These are phyloP conservation scores for Madurella mycetomatis DNA, from an alignment of 2,329 filamentous ascomycete species.

Conservation along the genomic window DNA sequence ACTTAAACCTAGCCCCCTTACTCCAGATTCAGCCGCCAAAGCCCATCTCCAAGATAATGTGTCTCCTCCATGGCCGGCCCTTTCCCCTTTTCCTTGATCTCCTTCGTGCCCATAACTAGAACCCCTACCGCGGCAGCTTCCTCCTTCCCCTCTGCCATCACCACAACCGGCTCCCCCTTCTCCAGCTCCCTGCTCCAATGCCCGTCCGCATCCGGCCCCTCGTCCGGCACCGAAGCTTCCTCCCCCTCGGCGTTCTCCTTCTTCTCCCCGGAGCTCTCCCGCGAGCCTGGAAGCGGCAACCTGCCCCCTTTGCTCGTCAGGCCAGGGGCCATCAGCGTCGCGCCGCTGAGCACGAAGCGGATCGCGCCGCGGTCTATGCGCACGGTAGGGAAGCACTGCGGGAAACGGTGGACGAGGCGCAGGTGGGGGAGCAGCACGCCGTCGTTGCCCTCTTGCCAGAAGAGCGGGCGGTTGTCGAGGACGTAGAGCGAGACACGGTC, in stretches of 20 bases:
- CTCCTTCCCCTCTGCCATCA: conserved; percentile 90
- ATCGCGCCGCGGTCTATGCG: conserved; percentile 95
- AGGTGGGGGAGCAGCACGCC: conserved; percentile 82
- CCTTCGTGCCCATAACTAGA: conserved; percentile 77
- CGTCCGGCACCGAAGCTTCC: conserved; percentile 34
- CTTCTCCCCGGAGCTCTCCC: conserved; percentile 25
- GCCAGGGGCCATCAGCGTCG: conserved; percentile 93
- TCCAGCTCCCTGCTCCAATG: conserved; percentile 64
- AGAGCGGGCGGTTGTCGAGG: conserved; percentile 71
- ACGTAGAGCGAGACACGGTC: conserved; percentile 88
- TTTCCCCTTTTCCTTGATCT: conserved; percentile 92
- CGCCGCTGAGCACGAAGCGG: conserved; percentile 89
- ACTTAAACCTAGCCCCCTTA: conserved; percentile 25
- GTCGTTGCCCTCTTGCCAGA: conserved; percentile 77
- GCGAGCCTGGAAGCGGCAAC: conserved; percentile 56
- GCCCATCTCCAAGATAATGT: conserved; percentile 88
- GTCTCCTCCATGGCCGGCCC: conserved; percentile 90
- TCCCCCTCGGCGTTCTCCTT: conserved; percentile 30
- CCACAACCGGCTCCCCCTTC: conserved; percentile 78
- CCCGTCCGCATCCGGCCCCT: conserved; percentile 48
- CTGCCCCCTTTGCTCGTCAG: conserved; percentile 79
- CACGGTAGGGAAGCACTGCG: conserved; percentile 73
- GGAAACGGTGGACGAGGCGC: conserved; percentile 83
- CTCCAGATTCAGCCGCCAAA: conserved; percentile 70
- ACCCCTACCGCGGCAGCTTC: conserved; percentile 85